A percentile compares a stretch with the other conserved stretches of the same genome.
These are phyloP conservation scores for Fraxinus baroniana DNA, from an alignment of 305 asterid genomes.

Conservation along the genomic window DNA sequence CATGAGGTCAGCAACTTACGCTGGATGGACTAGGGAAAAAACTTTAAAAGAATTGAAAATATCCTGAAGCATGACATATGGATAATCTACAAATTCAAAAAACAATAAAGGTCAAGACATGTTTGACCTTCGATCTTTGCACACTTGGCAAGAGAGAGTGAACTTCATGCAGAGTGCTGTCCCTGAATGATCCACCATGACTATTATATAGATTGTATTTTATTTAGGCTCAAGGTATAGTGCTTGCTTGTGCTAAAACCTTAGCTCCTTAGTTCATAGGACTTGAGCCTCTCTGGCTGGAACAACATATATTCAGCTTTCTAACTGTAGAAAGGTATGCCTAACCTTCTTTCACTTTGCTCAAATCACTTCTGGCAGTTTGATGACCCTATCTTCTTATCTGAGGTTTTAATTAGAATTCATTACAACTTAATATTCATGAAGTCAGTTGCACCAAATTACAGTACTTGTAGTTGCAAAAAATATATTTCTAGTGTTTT, in stretches of 20 bases:
- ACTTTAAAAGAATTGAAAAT: not conserved
- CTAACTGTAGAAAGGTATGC: not conserved
- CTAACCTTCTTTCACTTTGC: not conserved
- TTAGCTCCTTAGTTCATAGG: not conserved
- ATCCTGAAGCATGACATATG: not conserved
- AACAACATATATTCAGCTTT: not conserved
- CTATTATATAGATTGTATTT: not conserved
- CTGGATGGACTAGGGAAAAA: not conserved
- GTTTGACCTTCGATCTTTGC: not conserved
- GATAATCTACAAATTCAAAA: not conserved
- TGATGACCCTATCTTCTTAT: not conserved
- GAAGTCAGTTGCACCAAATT: not conserved
- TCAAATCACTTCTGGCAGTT: not conserved
- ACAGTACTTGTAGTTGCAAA: not conserved
- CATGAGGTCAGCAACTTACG: not conserved
- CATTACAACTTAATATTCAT: not conserved
- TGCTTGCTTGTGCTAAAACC: not conserved
- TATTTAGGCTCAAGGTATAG: not conserved
- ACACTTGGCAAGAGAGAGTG: not conserved
- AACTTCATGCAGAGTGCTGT: not conserved
- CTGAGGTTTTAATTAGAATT: not conserved
- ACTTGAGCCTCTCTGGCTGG: not conserved
- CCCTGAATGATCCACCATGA: not conserved
- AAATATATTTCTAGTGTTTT: not conserved
- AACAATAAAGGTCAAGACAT: not conserved